Evolutionary conservation across 352 stramenopile genomes (phyloP), one percentile per base, ranked within the genome.

Genomic region (Pythium volutum): DNA sequence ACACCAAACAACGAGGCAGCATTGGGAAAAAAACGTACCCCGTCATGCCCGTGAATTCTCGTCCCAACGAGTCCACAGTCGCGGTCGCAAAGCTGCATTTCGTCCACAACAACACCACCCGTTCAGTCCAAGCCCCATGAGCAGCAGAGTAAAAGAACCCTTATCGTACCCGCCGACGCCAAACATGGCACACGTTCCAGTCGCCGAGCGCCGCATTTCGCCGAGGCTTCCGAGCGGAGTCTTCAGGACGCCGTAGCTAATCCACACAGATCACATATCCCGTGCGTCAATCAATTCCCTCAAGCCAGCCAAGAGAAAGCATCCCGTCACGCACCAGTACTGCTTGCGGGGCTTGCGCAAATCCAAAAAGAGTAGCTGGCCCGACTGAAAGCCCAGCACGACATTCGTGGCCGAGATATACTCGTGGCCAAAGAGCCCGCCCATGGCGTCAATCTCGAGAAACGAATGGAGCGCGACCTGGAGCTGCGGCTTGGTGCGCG

Each of bases 351-450:
- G 56, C 78, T 87, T 91, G 38, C 85, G 81, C 2, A 72, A 73
- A 47, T 94, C 85, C 9, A 93, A 29, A 27, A 79, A 77, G n/a
- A 78, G 75, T 7, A 91, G 42, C 20, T 85, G 56, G n/a, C 77
- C 84, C 41, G 64, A 56, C 51, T 91, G 73, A 39, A 89, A 94
- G 18, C 80, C 85, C 25, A 94, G 71, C 14, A 76, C 81, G 33
- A 93, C 69, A 29, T 66, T 78, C 39, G 75, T 65, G 18, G 36
- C 46, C 55, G 53, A 81, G 50, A 89, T 52, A 57, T 91, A 91
- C 62, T 92, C 79, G 41, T 94, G 85, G 15, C 76, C 69, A 54
- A 86, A 94, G 20, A 94, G 67, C 1, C 83, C 83, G 16, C 85
- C 83, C 47, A 82, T 64, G 6, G 55, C 47, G 15, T 64, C 50